phyloP scores from a whole-genome alignment of 179 eudicot genomes.

The Beta corolliflora region DNA sequence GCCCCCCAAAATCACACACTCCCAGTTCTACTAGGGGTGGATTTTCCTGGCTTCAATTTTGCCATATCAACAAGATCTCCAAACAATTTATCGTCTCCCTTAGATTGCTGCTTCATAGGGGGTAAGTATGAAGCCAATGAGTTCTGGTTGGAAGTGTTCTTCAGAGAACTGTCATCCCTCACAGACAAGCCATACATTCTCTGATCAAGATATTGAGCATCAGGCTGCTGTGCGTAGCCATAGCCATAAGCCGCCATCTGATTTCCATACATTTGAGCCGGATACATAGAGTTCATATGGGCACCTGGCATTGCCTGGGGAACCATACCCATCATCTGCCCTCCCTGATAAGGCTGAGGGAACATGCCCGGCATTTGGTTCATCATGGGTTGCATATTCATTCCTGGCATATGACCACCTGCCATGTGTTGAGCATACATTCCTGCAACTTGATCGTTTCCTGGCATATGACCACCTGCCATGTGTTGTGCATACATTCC shows the following conservation, averaged over 20 bases:
- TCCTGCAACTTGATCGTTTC: slow-evolving; percentile 49
- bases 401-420: slow-evolving; percentile 46
- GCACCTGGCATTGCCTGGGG: slow-evolving; percentile 57
- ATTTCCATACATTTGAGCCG: slow-evolving; percentile 69
- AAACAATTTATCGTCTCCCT: slow-evolving; percentile 83
- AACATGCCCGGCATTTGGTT: slow-evolving; percentile 46
- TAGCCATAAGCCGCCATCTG: slow-evolving; percentile 70
- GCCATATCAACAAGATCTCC: slow-evolving; percentile 92
- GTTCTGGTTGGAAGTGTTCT: slow-evolving; percentile 42
- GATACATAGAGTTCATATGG: slow-evolving; percentile 61
- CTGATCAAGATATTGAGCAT: slow-evolving; percentile 61
- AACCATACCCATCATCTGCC: slow-evolving; percentile 46
- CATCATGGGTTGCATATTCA: slow-evolving; percentile 43
- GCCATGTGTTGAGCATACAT: slow-evolving; percentile 57
- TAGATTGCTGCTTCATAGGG: slow-evolving; percentile 62
- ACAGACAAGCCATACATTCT: slow-evolving; percentile 76
- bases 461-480: slow-evolving; percentile 44
- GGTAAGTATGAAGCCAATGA: slow-evolving; percentile 65
- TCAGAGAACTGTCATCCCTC: slow-evolving; percentile 48
- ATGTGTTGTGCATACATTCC: slow-evolving; percentile 59
- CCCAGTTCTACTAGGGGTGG: slow-evolving; percentile 37
- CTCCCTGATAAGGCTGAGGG: slow-evolving; percentile 53
- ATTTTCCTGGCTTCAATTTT: slow-evolving; percentile 56
- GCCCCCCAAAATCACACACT: slow-evolving; percentile 28
- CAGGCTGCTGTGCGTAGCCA: slow-evolving; percentile 66